phyloP scores from a whole-genome alignment of 257 asterid species.

The Gentiana macrophylla region DNA sequence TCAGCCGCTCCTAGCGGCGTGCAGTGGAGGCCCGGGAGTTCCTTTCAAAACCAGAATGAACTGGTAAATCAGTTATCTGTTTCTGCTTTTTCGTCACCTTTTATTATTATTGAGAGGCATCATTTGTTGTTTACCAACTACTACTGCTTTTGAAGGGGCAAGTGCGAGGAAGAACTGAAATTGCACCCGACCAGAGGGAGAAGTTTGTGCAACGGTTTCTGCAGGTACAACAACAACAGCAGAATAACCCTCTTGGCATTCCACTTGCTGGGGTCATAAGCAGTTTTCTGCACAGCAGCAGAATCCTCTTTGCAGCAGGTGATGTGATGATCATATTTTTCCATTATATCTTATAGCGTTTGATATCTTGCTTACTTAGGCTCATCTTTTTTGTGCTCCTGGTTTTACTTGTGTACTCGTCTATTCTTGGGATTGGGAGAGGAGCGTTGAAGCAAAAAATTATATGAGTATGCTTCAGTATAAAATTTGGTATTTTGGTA shows the following conservation, averaged over 20 bases:
- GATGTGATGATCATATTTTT: conserved; percentile 2
- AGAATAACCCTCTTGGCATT: conserved; percentile 67
- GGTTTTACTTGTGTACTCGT: no score
- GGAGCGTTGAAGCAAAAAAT: no score
- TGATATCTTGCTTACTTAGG: neutral
- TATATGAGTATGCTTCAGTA: no score
- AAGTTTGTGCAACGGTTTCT: conserved; percentile 83
- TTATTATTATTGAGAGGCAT: no score
- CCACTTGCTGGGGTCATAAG: conserved; percentile 66
- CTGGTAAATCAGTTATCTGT: conserved; percentile 25
- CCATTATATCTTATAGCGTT: conserved; percentile 2
- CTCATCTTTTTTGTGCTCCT: no score
- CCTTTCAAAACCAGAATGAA: conserved; percentile 80
- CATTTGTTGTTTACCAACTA: neutral
- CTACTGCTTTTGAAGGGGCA: conserved; percentile 50
- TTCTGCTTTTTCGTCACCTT: no score
- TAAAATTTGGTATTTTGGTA: no score
- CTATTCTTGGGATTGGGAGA: no score
- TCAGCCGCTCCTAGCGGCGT: conserved; percentile 56
- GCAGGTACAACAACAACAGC: conserved; percentile 91
- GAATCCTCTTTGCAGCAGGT: conserved; percentile 86
- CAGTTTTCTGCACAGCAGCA: conserved; percentile 81
- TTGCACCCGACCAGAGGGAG: conserved; percentile 97
- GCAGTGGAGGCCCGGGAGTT: conserved; percentile 96
- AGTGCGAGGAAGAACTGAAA: conserved; percentile 95